phyloP scores from a whole-genome alignment of 495 filamentous ascomycete species.

The Arthonia radiata region DNA sequence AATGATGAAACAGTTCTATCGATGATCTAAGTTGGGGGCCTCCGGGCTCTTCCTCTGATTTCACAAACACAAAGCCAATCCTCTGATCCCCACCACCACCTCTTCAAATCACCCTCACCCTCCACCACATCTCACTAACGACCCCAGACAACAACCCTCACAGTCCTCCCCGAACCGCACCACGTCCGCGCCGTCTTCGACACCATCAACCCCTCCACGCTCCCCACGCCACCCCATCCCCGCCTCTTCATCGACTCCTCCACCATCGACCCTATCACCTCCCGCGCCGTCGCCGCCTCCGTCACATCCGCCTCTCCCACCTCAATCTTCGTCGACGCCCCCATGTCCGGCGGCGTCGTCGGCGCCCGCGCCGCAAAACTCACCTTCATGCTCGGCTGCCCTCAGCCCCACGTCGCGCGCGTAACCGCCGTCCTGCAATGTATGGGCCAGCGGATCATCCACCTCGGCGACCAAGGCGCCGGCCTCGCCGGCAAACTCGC shows the following conservation, averaged over 20 bases:
- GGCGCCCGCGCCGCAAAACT: slow-evolving; percentile 50
- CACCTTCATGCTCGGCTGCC: slow-evolving; percentile 69
- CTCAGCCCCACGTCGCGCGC: slow-evolving; percentile 28
- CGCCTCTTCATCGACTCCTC: slow-evolving; percentile 59
- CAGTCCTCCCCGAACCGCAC: slow-evolving; percentile 53
- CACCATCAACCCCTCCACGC: slow-evolving; percentile 26
- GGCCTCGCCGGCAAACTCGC: slow-evolving; percentile 71
- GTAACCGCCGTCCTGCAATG: slow-evolving; percentile 36
- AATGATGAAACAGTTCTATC: slow-evolving; percentile 28
- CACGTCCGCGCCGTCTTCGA: slow-evolving; percentile 55
- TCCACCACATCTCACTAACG: slow-evolving; percentile 1
- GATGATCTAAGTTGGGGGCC: slow-evolving; percentile 36
- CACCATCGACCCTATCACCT: slow-evolving; percentile 64
- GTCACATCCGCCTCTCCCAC: slow-evolving; percentile 29
- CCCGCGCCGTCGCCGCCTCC: slow-evolving; percentile 35
- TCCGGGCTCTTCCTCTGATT: slow-evolving; percentile 26
- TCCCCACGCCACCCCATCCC: slow-evolving; percentile 10
- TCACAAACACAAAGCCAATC: slow-evolving; percentile 32
- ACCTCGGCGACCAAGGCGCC: slow-evolving; percentile 55
- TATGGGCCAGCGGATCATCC: slow-evolving; percentile 65
- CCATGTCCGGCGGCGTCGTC: slow-evolving; percentile 72
- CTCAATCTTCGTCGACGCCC: slow-evolving; percentile 50
- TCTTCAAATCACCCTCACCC: background rate
- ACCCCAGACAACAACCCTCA: slow-evolving; percentile 45
- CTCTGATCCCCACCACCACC: slow-evolving; percentile 21